phyloP scores from a whole-genome alignment of 805 yeast species.

The Schwanniomyces vanrijiae region DNA sequence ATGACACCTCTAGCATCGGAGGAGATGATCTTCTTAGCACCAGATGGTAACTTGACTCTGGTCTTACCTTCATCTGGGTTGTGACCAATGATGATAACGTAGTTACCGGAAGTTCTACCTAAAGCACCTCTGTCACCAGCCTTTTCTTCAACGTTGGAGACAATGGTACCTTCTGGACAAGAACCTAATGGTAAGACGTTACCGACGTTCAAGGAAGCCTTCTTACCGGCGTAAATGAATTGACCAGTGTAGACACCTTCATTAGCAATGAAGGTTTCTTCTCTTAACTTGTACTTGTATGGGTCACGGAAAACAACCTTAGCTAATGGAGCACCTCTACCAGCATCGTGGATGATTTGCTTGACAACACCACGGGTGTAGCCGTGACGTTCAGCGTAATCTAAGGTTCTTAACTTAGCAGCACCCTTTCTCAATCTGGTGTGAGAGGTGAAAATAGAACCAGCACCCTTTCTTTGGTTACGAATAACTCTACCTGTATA shows the following conservation, averaged over 20 bases:
- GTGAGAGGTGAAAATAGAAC: constrained; percentile 99
- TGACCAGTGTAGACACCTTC: constrained; percentile 99
- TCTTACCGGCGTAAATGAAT: constrained; percentile 98
- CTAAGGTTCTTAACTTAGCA: constrained; percentile 98
- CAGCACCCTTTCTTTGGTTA: constrained; percentile 99
- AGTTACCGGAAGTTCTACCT: constrained; percentile 99
- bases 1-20: constrained; percentile 99
- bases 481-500: constrained; percentile 96
- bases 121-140: constrained; percentile 99
- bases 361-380: constrained; percentile 99
- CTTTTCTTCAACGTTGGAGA: constrained; percentile 97
- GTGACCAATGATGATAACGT: constrained; percentile 98
- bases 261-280: constrained; percentile 98
- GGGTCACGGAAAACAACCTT: constrained; percentile 99
- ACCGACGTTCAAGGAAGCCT: constrained; percentile 96
- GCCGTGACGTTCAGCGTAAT: constrained; percentile 99
- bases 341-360: constrained; percentile 98
- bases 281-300: constrained; percentile 96
- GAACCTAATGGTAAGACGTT: constrained; percentile 96
- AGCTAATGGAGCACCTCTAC: constrained; percentile 99
- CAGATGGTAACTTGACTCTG: constrained; percentile 98
- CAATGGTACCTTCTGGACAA: constrained; percentile 99
- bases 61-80: constrained; percentile 99
- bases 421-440: constrained; percentile 99
- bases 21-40: constrained; percentile 95